phyloP scores from a whole-genome alignment of 2,329 filamentous ascomycete species.

The Phyllosticta citrichinensis region DNA sequence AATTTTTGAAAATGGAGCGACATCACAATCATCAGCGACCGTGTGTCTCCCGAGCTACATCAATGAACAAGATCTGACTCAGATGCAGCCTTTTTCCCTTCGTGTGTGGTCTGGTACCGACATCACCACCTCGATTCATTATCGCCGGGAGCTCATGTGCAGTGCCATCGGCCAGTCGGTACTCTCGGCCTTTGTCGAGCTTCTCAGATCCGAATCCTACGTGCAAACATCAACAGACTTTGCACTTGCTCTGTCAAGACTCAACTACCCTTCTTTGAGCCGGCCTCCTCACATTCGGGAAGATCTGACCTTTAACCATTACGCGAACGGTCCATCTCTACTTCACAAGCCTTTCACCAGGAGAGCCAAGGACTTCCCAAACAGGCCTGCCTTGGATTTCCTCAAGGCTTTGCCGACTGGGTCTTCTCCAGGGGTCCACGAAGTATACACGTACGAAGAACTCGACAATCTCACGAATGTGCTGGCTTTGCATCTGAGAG shows the following conservation, averaged over 20 bases:
- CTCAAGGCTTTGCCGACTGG: neutral
- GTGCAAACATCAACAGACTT: neutral
- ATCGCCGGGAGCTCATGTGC: constrained; percentile 1
- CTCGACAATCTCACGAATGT: constrained; percentile 8
- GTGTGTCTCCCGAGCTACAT: neutral
- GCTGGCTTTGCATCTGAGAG: neutral
- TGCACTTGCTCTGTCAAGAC: neutral
- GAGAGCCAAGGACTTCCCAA: constrained; percentile 1
- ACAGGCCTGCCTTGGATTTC: constrained; percentile 7
- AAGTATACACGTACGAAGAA: constrained; percentile 2
- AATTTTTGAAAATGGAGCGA: constrained; percentile 5
- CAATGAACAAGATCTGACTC: neutral
- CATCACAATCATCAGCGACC: constrained; percentile 1
- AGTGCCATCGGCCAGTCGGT: constrained; percentile 1
- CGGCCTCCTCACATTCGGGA: constrained; percentile 3
- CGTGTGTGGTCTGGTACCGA: constrained; percentile 3
- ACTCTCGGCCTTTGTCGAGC: neutral
- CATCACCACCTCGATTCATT: constrained; percentile 1
- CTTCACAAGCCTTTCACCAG: constrained; percentile 2
- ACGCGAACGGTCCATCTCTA: neutral
- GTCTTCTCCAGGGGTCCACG: neutral
- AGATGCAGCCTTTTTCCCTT: constrained; percentile 4
- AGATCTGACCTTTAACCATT: neutral
- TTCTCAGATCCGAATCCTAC: neutral
- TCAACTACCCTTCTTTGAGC: constrained; percentile 6